Conservation (phyloP, 1,139 yeast species). For the Saccharomycopsis crataegensis region DNA sequence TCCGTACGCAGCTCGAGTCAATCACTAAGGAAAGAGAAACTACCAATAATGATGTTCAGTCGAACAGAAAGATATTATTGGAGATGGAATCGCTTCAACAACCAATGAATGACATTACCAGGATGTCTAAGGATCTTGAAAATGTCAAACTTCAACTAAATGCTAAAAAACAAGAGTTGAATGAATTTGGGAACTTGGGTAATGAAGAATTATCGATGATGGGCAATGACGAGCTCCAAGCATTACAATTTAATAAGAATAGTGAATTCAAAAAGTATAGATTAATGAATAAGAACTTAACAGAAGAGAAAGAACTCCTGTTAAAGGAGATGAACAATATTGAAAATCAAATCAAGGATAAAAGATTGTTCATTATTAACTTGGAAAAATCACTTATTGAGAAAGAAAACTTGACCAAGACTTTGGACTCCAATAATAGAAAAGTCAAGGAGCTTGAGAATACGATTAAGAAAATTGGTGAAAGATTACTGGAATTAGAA, state of each 20-base stretch:
- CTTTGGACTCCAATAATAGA: slow-evolving; percentile 26
- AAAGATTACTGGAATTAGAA: slow-evolving; percentile 19
- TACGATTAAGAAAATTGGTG: slow-evolving; percentile 21
- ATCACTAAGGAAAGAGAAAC: slow-evolving; percentile 14
- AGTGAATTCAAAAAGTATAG: slow-evolving; percentile 41
- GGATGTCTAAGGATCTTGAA: slow-evolving; percentile 34
- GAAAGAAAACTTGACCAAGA: slow-evolving; percentile 29
- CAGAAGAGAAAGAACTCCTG: slow-evolving; percentile 42
- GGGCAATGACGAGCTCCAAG: slow-evolving; percentile 48
- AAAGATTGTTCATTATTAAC: slow-evolving; percentile 45
- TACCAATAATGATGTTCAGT: slow-evolving; percentile 18
- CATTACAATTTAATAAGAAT: slow-evolving; percentile 36
- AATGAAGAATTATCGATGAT: slow-evolving; percentile 21
- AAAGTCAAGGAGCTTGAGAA: slow-evolving; percentile 27
- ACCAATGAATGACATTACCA: slow-evolving; percentile 34
- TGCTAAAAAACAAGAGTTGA: slow-evolving; percentile 34
- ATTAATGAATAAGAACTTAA: slow-evolving; percentile 35
- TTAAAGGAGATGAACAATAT: slow-evolving; percentile 43
- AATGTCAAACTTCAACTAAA: slow-evolving; percentile 32
- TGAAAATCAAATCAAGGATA: slow-evolving; percentile 50
- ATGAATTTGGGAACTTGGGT: slow-evolving; percentile 26
- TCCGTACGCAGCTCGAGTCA: not conserved
- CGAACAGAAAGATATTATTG: slow-evolving; percentile 14
- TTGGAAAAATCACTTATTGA: slow-evolving; percentile 46
- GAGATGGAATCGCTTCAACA: slow-evolving; percentile 22